These are phyloP conservation scores for Abrus precatorius DNA, from an alignment of 306 rosid genomes.

Conservation along the genomic window DNA sequence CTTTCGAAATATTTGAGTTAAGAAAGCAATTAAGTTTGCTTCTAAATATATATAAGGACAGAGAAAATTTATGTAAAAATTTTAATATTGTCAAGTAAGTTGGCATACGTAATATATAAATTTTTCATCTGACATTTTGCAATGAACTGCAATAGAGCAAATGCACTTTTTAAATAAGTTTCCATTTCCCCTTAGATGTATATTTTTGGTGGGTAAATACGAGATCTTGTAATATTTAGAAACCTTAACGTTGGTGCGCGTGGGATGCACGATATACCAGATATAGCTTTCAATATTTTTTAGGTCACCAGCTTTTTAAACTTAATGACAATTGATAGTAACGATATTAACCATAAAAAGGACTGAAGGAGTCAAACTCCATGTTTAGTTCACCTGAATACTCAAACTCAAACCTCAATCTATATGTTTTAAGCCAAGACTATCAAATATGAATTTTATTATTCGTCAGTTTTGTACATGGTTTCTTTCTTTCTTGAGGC, in stretches of 20 bases:
- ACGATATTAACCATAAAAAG: slow-evolving; percentile 32
- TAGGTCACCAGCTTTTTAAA: not conserved
- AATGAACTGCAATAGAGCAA: not conserved
- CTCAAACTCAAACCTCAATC: not conserved
- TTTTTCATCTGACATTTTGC: not conserved
- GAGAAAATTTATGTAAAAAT: not conserved
- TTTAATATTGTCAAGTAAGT: not conserved
- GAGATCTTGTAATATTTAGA: no score
- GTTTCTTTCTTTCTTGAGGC: not conserved
- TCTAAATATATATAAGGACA: not conserved
- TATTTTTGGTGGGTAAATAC: not conserved
- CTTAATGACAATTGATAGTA: not conserved
- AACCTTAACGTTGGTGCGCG: no score
- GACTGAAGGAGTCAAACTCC: slow-evolving; percentile 24
- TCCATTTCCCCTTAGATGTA: not conserved
- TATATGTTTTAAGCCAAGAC: no score
- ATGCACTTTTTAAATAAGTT: not conserved
- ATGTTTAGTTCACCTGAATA: slow-evolving; percentile 17
- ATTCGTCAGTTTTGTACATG: no score
- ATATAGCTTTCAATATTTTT: no score
- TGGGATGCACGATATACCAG: no score
- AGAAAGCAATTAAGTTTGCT: not conserved
- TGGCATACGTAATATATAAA: not conserved
- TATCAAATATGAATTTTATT: no score
- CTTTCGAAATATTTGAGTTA: not conserved